These are phyloP conservation scores for Neocatenulostroma microsporum DNA, from an alignment of 2,329 filamentous ascomycete genomes.

Conservation along the genomic window DNA sequence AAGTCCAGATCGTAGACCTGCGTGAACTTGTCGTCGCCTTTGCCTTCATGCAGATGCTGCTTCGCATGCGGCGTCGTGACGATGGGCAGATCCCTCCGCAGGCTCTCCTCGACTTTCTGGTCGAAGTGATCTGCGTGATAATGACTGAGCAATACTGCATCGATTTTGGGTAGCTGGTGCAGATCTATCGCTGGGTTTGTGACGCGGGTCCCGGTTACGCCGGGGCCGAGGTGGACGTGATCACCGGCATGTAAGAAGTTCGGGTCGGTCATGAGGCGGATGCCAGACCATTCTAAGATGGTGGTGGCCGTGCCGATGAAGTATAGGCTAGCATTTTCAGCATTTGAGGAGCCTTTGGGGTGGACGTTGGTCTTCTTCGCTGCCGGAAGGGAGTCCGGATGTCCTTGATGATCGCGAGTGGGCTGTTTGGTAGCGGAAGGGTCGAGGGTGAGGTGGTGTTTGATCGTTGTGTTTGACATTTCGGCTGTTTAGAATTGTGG, in stretches of 20 bases:
- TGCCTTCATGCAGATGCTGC: conserved; percentile 40
- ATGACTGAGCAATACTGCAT: conserved; percentile 54
- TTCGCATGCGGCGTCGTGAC: conserved; percentile 57
- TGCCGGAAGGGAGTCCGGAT: conserved; percentile 32
- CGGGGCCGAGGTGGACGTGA: conserved; percentile 59
- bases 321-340: conserved; percentile 41
- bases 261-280: conserved; percentile 50
- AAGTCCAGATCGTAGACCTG: conserved; percentile 49
- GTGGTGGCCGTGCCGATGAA: conserved; percentile 53
- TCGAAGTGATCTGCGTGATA: conserved; percentile 58
- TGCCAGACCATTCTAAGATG: conserved; percentile 46
- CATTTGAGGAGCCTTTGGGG: conserved; percentile 28
- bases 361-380: conserved; percentile 41
- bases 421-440: conserved; percentile 31
- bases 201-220: conserved; percentile 47
- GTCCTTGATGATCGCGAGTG: conserved; percentile 29
- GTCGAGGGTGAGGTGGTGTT: conserved; percentile 37
- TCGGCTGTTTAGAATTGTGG: too few species aligned
- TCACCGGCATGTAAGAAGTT: conserved; percentile 61
- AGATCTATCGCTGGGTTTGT: conserved; percentile 56
- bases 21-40: conserved; percentile 46
- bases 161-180: conserved; percentile 51
- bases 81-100: conserved; percentile 51
- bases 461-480: conserved; percentile 14
- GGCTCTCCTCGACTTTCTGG: conserved; percentile 42